Conservation (phyloP, 1,139 yeast genomes). For the Diutina mesorugosa region DNA sequence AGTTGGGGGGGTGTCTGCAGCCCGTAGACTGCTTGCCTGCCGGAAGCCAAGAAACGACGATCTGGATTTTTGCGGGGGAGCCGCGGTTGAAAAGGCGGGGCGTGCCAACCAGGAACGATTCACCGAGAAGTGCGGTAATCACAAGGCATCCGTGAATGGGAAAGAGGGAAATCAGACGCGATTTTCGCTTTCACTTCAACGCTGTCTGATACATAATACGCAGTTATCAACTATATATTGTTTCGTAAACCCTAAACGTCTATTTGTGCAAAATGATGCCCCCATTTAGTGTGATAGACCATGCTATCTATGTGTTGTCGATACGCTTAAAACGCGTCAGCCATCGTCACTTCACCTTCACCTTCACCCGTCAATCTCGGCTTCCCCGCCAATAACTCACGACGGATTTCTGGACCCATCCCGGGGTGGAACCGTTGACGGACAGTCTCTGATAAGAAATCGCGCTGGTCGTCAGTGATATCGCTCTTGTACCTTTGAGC, state of each 20-base stretch:
- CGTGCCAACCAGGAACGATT: too few species aligned
- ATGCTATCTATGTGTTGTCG: background rate
- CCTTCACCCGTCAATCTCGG: background rate
- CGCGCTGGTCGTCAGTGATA: slow-evolving; percentile 94
- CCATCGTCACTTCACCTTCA: slow-evolving; percentile 22
- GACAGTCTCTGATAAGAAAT: slow-evolving; percentile 78
- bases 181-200: too few species aligned
- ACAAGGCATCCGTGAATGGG: too few species aligned
- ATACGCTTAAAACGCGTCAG: slow-evolving; percentile 20
- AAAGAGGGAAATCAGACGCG: too few species aligned
- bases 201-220: too few species aligned
- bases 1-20: too few species aligned
- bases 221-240: background rate
- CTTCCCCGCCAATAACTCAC: slow-evolving; percentile 79
- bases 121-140: too few species aligned
- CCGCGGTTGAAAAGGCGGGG: too few species aligned
- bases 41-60: too few species aligned
- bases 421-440: slow-evolving; percentile 82
- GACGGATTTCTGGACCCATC: slow-evolving; percentile 88
- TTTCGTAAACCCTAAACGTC: background rate
- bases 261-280: background rate
- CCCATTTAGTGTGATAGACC: background rate
- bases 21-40: too few species aligned
- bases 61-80: too few species aligned
- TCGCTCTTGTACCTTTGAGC: slow-evolving; percentile 95